Evolutionary conservation across 768 basidiomycete species (phyloP), one percentile per base, ranked within the genome.

Genomic region (Mycena pura): DNA sequence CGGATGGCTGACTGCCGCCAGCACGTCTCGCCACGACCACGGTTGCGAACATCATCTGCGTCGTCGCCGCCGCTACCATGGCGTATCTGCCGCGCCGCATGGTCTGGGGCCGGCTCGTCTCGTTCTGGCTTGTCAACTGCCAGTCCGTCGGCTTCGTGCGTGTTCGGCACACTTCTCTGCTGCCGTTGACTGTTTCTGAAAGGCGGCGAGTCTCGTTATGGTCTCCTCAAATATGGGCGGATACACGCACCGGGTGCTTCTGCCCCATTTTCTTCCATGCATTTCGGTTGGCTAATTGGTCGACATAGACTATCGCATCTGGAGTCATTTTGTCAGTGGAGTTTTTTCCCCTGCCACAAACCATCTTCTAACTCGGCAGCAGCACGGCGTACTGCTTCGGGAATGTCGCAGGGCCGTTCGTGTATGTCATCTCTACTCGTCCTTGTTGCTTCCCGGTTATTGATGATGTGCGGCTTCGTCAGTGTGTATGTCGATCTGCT

Each of bases 191-290:
- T 6, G 9, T 4, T 22, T 29, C 1, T 15, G 3, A 5, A 15
- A 60, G 63, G 60, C 63, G 13, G 59, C 38, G 5, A 52, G 67
- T 14, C 34, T 68, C 40, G 67, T 68, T 14, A 68, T 68, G 67
- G 64, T 65, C 17, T 65, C 60, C 4, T 68, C 67, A 28, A 68
- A 68, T 40, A 68, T 68, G 67, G 64, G 67, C 22, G 67, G 67
- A 14, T 68, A 65, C 44, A 68, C 67, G 10, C 67, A 68, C 47
- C 60, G 67, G 13, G 62, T 63, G 10, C 19, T 55, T 40, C 28
- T 15, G 1, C 10, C 17, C 22, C 10, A 19, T 17, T 44, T 54
- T 8, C 36, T 31, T 22, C 15, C 14, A 40, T 40, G 24, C n/a
- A 17, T 21, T 31, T 14, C 44, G 15, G 17, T 6, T 27, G 6